These are phyloP conservation scores for Cystobasidium tubakii DNA, from an alignment of 768 basidiomycete genomes.

Conservation along the genomic window DNA sequence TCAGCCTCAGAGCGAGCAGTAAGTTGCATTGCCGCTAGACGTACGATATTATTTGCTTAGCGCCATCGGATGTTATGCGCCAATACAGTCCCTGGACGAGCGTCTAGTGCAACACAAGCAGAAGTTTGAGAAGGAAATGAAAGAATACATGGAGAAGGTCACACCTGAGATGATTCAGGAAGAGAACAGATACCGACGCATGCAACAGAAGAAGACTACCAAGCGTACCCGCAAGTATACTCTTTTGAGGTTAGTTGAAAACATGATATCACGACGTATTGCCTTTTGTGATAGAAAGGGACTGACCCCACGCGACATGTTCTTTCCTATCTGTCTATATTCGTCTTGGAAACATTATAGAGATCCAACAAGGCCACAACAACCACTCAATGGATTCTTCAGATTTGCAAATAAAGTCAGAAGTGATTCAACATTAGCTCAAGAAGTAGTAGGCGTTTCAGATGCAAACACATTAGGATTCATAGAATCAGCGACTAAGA, in stretches of 20 bases:
- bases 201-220: constrained; percentile 9
- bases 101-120: constrained; percentile 20
- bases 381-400: constrained; percentile 33
- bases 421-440: constrained; percentile 6
- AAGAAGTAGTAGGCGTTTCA: constrained; percentile 7
- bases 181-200: constrained; percentile 32
- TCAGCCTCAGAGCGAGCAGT: constrained; percentile 14
- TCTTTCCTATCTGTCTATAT: background rate
- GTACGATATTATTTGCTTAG: too few species aligned
- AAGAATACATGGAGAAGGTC: constrained; percentile 8
- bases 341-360: constrained; percentile 1
- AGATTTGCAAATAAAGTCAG: constrained; percentile 27
- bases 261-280: background rate
- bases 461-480: constrained; percentile 8
- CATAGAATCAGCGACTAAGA: background rate
- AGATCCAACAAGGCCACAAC: constrained; percentile 34
- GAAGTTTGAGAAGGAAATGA: constrained; percentile 21
- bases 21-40: background rate
- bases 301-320: too few species aligned
- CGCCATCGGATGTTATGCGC: too few species aligned
- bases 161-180: constrained; percentile 36
- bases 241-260: background rate
- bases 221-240: constrained; percentile 14
- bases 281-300: too few species aligned
- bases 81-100: constrained; percentile 21